These are phyloP conservation scores for Hypoxylon perforatum DNA, from an alignment of 495 filamentous ascomycete species.

Conservation along the genomic window DNA sequence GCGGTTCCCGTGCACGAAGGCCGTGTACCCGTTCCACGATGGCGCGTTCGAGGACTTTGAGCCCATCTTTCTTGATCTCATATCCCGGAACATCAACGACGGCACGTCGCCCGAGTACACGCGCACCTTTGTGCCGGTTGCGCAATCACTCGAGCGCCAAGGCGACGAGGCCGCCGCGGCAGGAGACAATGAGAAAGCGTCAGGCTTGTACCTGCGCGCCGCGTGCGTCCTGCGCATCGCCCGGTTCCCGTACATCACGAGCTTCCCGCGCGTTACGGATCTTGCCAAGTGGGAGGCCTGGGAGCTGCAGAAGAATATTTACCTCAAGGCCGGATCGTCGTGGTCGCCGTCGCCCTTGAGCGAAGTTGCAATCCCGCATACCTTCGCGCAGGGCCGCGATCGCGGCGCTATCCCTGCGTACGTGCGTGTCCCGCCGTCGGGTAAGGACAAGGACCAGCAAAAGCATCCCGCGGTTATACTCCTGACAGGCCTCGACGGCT, in stretches of 20 bases:
- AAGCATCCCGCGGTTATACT: slow-evolving; percentile 72
- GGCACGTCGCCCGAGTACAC: slow-evolving; percentile 74
- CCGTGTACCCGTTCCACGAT: slow-evolving; percentile 85
- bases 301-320: slow-evolving; percentile 72
- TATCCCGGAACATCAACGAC: slow-evolving; percentile 69
- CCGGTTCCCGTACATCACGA: slow-evolving; percentile 75
- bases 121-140: slow-evolving; percentile 67
- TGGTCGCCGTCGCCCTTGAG: slow-evolving; percentile 65
- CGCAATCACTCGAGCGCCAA: slow-evolving; percentile 60
- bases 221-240: slow-evolving; percentile 79
- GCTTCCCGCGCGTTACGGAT: slow-evolving; percentile 52
- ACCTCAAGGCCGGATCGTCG: slow-evolving; percentile 66
- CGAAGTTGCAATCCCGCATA: slow-evolving; percentile 72
- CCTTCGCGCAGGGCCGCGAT: slow-evolving; percentile 58
- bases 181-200: slow-evolving; percentile 62
- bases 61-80: slow-evolving; percentile 73
- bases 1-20: slow-evolving; percentile 73
- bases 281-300: slow-evolving; percentile 70
- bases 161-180: slow-evolving; percentile 59
- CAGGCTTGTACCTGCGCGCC: slow-evolving; percentile 73
- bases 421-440: slow-evolving; percentile 68
- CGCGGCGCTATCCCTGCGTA: slow-evolving; percentile 72
- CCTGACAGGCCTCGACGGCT: slow-evolving; percentile 82
- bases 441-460: slow-evolving; percentile 39
- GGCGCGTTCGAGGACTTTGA: slow-evolving; percentile 75